Base-by-base conservation (phyloP, 495 filamentous ascomycete species). In the Daldinia caldariorum region DNA sequence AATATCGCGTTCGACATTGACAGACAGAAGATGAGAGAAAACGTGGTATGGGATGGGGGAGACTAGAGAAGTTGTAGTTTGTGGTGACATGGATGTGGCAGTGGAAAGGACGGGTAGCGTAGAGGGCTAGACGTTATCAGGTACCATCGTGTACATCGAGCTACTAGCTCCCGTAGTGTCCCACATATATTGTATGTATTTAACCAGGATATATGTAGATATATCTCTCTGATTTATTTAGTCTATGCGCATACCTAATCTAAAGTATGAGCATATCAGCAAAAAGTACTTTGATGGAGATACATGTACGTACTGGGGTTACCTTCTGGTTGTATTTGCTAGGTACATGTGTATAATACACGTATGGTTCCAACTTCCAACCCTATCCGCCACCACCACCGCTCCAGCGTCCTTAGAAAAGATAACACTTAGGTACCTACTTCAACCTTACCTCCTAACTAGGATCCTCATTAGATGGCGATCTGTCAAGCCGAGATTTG, bases 71-170 rank as follows among this genome's bases (percentile, higher is more conserved):
- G 69, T 67, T 56, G 64, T 66, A 63, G 63, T 71, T 66, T 45
- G 56, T 54, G 53, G 63, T 66, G 58, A 55, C 67, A 70, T 58
- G 63, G 45, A 47, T 47, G 37, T 29, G 47, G 18, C 54, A 61
- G 56, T 6, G 43, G 55, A 20, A 38, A 32, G 16, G 18, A 58
- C 55, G 55, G 55, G 53, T 35, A 56, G 53, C 26, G 31, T 10
- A 20, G 35, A 67, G 58, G 58, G 63, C 58, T 63, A 71, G 59
- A 71, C 59, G 63, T 67, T 71, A 71, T 71, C 63, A 71, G 31
- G 57, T 63, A 60, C 51, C 51, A 61, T 39, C 55, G 62, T 38
- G 62, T 63, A 60, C 41, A 61, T 39, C 37, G 53, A 66, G 39
- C 37, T 71, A 57, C 63, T 45, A 59, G 37, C 16, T 34, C 31